Percentiles rank a stretch among this genome's conserved stretches.
These are phyloP conservation scores for Atalantia buxifolia DNA, from an alignment of 345 rosid species.

Conservation along the genomic window DNA sequence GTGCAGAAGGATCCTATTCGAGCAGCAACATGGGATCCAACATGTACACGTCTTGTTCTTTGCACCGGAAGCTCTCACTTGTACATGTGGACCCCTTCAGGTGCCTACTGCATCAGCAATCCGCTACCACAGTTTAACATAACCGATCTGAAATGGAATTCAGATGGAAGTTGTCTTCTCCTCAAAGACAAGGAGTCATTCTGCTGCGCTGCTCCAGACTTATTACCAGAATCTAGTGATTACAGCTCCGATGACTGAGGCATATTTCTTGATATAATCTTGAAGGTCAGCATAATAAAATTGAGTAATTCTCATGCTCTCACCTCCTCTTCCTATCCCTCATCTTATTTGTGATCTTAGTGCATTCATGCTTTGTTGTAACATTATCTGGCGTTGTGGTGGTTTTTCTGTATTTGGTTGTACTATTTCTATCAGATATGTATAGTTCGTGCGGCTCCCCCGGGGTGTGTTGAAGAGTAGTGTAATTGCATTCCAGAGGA, in stretches of 20 bases:
- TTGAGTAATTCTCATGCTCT: background rate
- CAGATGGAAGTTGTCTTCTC: slow-evolving; percentile 86
- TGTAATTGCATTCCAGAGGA: background rate
- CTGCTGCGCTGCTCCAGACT: slow-evolving; percentile 80
- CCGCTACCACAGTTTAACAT: slow-evolving; percentile 70
- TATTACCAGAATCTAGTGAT: slow-evolving; percentile 73
- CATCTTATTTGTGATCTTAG: slow-evolving; percentile 1
- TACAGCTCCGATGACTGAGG: slow-evolving; percentile 84
- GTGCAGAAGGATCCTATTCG: slow-evolving; percentile 88
- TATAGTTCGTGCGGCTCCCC: background rate
- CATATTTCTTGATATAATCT: background rate
- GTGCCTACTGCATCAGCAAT: slow-evolving; percentile 81
- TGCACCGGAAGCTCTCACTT: slow-evolving; percentile 91
- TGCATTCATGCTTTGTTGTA: slow-evolving; percentile 10
- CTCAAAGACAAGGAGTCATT: slow-evolving; percentile 90
- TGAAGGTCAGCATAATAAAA: background rate
- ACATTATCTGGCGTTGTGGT: background rate
- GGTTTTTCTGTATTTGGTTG: background rate
- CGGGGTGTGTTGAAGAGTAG: no score
- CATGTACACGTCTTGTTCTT: slow-evolving; percentile 70
- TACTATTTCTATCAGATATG: background rate
- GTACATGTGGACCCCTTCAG: slow-evolving; percentile 94
- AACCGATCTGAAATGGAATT: slow-evolving; percentile 84
- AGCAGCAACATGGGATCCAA: slow-evolving; percentile 91
- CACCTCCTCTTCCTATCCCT: background rate